Evolutionary conservation across 768 basidiomycete species (phyloP).

Genomic region (Hericium rajendrae): DNA sequence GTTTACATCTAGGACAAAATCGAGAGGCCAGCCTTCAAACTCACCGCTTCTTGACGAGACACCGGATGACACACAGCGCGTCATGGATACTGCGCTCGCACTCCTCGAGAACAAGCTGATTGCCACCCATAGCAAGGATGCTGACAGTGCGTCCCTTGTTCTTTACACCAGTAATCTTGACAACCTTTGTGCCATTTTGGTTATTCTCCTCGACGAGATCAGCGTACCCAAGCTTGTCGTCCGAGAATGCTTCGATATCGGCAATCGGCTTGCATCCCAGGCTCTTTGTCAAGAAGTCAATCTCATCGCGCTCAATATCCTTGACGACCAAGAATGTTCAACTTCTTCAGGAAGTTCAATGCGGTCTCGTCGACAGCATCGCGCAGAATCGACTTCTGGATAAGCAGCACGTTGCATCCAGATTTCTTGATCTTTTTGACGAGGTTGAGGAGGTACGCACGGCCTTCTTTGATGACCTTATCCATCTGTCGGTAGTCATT

Average conservation of each 20-base stretch:
- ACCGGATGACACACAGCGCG: conserved; percentile 96
- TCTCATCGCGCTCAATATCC: conserved; percentile 97
- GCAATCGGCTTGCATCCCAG: conserved; percentile 93
- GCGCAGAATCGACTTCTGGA: conserved; percentile 98
- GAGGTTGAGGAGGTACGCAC: conserved; percentile 93
- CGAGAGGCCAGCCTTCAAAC: conserved; percentile 14
- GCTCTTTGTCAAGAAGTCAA: conserved; percentile 92
- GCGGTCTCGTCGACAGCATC: conserved; percentile 99
- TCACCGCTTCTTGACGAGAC: conserved; percentile 96
- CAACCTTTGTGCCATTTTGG: conserved; percentile 79
- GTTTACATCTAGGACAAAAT: background rate
- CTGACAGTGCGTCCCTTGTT: conserved; percentile 92
- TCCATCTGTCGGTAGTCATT: conserved; percentile 99
- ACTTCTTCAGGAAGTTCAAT: conserved; percentile 92
- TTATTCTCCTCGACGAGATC: conserved; percentile 89
- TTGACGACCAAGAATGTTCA: conserved; percentile 97
- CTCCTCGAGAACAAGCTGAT: conserved; percentile 90
- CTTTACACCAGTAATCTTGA: conserved; percentile 90
- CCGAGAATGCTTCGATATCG: conserved; percentile 94
- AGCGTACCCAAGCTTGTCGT: conserved; percentile 95
- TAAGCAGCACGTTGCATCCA: conserved; percentile 97
- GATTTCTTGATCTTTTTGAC: conserved; percentile 99
- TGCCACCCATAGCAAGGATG: conserved; percentile 90
- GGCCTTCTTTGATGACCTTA: conserved; percentile 98
- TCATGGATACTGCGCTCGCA: conserved; percentile 96